Percentiles rank a stretch among this genome's conserved stretches.
Conservation (phyloP, 805 yeast genomes). For the Cyberlindnera euphorbiiphila region DNA sequence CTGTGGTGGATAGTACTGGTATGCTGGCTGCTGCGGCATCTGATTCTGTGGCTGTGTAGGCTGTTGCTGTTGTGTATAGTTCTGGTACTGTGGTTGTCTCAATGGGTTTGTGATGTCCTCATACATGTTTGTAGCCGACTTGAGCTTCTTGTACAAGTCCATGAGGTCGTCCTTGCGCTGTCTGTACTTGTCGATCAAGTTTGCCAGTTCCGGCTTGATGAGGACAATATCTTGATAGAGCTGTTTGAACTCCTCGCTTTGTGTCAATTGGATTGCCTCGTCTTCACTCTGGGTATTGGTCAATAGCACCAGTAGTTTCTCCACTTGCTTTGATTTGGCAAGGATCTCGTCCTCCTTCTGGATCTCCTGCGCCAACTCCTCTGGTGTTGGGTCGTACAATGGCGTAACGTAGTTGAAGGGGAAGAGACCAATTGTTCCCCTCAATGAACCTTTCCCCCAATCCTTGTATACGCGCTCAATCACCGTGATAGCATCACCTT, state of each 20-base stretch:
- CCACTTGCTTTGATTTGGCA: slow-evolving; percentile 56
- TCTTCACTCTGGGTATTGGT: slow-evolving; percentile 30
- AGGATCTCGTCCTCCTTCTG: slow-evolving; percentile 52
- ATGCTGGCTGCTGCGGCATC: slow-evolving; percentile 3
- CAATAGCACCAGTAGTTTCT: slow-evolving; percentile 58
- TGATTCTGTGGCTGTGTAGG: slow-evolving; percentile 38
- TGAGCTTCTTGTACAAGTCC: slow-evolving; percentile 65
- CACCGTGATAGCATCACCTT: slow-evolving; percentile 85
- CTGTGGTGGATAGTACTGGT: slow-evolving; percentile 6
- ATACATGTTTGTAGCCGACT: slow-evolving; percentile 63
- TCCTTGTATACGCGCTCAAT: slow-evolving; percentile 85
- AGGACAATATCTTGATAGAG: slow-evolving; percentile 71
- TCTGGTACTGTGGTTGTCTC: slow-evolving; percentile 22
- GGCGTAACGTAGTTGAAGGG: slow-evolving; percentile 91
- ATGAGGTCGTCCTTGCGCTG: slow-evolving; percentile 74
- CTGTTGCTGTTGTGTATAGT: slow-evolving; percentile 29
- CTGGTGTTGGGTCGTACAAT: slow-evolving; percentile 58
- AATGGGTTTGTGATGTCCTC: slow-evolving; percentile 59
- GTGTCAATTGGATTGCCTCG: slow-evolving; percentile 35
- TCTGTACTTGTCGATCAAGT: slow-evolving; percentile 72
- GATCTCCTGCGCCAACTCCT: slow-evolving; percentile 50
- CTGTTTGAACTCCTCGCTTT: slow-evolving; percentile 64
- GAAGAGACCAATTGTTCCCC: slow-evolving; percentile 81
- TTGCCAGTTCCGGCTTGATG: slow-evolving; percentile 69
- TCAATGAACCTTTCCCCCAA: slow-evolving; percentile 91